Conservation (phyloP, 768 basidiomycete species). For the Pisolithus microcarpus region DNA sequence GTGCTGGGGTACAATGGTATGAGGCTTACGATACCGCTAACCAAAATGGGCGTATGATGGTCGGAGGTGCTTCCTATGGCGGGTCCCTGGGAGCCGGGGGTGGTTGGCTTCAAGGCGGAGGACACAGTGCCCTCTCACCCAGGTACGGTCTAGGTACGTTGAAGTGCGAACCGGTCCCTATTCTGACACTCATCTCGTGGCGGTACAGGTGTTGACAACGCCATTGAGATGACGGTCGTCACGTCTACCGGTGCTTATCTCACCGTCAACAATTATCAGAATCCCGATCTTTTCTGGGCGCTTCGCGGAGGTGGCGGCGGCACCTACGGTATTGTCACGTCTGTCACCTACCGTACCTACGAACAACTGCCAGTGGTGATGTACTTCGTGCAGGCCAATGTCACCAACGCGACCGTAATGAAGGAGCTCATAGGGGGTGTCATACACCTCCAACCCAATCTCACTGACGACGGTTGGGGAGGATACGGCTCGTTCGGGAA, state of each 20-base stretch:
- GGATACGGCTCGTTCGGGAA: no score
- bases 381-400: slow-evolving; percentile 24
- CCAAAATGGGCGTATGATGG: slow-evolving; percentile 32
- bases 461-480: no score
- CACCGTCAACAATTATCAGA: slow-evolving; percentile 32
- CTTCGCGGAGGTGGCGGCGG: slow-evolving; percentile 46
- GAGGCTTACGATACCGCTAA: slow-evolving; percentile 36
- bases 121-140: no score
- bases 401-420: slow-evolving; percentile 23
- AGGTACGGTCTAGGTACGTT: no score
- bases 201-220: slow-evolving; percentile 39
- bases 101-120: slow-evolving; percentile 43
- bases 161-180: no score
- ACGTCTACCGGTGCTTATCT: slow-evolving; percentile 35
- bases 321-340: slow-evolving; percentile 42
- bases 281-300: slow-evolving; percentile 48
- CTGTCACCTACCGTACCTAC: slow-evolving; percentile 40
- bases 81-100: slow-evolving; percentile 42
- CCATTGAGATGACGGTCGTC: slow-evolving; percentile 38
- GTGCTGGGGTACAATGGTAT: slow-evolving; percentile 41
- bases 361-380: slow-evolving; percentile 28
- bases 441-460: no score
- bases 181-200: no score
- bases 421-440: slow-evolving; percentile 28
- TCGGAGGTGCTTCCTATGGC: slow-evolving; percentile 36